Base-by-base conservation (phyloP, 2,329 filamentous ascomycete genomes). In the Fusarium algeriense region DNA sequence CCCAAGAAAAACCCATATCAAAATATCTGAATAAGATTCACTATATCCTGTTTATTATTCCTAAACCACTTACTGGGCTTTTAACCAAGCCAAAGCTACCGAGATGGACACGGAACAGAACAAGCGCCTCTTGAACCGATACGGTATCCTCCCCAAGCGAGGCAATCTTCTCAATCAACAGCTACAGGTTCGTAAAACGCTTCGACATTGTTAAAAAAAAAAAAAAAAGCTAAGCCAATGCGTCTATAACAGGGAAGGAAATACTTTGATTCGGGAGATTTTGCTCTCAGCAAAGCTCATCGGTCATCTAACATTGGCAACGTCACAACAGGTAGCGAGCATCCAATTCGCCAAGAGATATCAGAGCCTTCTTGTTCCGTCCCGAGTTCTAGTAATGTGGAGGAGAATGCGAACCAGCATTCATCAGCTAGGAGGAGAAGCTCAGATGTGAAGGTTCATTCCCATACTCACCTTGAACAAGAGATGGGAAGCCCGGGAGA, bases 261-360 rank as follows among this genome's bases (percentile, higher is more conserved):
- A 17, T 74, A 69, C 30, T 74, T 74, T 15, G 70, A 74, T 30
- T 74, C 70, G 13, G 70, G 71, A 17, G 70, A 74, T 46, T 73
- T 74, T 52, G 70, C 71, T 20, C 70, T 74, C 13, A 55, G 46
- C 19, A 56, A 74, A 60, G 71, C 71, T 45, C 50, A 61, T n/a
- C 58, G 19, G 23, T 35, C 67, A 28, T 73, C 71, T 10, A 46
- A 71, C 23, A 73, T 73, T 14, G 71, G 71, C 41, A 32, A 40
- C 8, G 48, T 73, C 20, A 49, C 38, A 32, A 73, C 70, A 20
- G 71, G 71, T 32, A 61, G 26, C 37, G 49, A 73, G 54, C 67
- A 73, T 46, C 70, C 71, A 12, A 9, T 60, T 19, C 67, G 71
- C 2, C n/a, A 44, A 26, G 50, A 63, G 3, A 71, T 73, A 50